Evolutionary conservation across 2,329 filamentous ascomycete species (phyloP).

Genomic region (Calonectria pseudoreteaudii): DNA sequence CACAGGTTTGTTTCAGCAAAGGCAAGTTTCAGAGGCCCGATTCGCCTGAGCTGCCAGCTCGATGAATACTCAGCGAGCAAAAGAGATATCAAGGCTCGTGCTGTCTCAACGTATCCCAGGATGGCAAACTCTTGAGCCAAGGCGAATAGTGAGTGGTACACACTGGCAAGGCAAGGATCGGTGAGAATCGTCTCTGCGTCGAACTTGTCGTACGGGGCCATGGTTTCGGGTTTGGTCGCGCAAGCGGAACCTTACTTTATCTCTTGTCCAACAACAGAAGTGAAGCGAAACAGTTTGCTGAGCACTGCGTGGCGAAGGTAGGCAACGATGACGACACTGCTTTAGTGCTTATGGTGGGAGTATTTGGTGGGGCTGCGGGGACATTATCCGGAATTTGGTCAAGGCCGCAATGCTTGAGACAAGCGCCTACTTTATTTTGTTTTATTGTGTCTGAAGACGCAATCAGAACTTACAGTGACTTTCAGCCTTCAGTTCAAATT

Average conservation of each 20-base stretch:
- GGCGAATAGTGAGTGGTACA: conserved; percentile 22
- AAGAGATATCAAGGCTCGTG: conserved; percentile 28
- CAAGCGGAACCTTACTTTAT: neutral
- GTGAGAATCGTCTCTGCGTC: conserved; percentile 21
- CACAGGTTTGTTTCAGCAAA: conserved; percentile 31
- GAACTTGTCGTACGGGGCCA: conserved; percentile 18
- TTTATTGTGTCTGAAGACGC: neutral
- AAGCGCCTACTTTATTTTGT: neutral
- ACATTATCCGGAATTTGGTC: neutral
- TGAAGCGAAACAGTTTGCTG: neutral
- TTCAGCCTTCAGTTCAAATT: too few relatives aligned
- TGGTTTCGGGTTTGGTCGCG: neutral
- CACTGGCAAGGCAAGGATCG: conserved; percentile 10
- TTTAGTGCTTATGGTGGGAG: neutral
- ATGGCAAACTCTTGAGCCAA: conserved; percentile 36
- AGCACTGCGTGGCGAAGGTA: neutral
- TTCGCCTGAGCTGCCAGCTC: conserved; percentile 27
- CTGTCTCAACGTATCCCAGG: conserved; percentile 28
- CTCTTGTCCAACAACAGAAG: neutral
- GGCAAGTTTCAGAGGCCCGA: conserved; percentile 22
- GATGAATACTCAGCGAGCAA: conserved; percentile 32
- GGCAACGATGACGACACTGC: neutral
- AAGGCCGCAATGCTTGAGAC: neutral
- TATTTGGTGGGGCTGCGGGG: neutral
- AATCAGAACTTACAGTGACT: neutral